Evolutionary conservation across 2,329 filamentous ascomycete genomes (phyloP), one percentile per base, ranked within the genome.

Genomic region (Fusarium sp.): DNA sequence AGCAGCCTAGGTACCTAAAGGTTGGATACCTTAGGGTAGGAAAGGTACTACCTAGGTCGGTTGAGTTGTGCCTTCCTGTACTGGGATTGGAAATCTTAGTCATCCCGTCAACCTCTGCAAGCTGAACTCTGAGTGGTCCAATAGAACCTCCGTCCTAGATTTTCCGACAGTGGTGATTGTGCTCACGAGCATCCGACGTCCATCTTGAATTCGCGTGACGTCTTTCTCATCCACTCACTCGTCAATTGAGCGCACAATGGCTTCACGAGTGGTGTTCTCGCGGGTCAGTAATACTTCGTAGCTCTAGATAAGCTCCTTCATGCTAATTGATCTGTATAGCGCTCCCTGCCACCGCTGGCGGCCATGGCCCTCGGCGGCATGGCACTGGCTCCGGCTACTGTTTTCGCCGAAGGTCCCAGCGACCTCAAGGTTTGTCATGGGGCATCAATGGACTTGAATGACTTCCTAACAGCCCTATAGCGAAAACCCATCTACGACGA

Each of bases 401-500:
- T 84, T 73, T 80, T 83, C 75, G 88, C 88, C 78, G 88, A 90
- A 80, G 84, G 84, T 66, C 83, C 86, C 63, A 79, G 72, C 62
- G 70, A 76, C 60, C 56, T 74, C 67, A 82, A 81, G 79, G 80
- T 82, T 64, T 51, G 75, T 71, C 31, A 33, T 44, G 55, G 10
- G 37, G 19, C 31, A 29, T 45, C 19, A 25, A 39, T 27, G 21
- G 33, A 14, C 14, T 42, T 15, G 15, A 39, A 18, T 25, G 19
- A 29, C 29, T 37, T 52, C 62, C 59, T 73, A 21, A 76, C 65
- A 56, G 37, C 18, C 18, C 49, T 39, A 39, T 62, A 82, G 82
- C 79, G 87, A 80, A 93, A 92, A 81, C 92, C 94, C 73, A 96
- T 97, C 84, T 97, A 97, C 87, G 93, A 95, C 83, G 88, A 91